These are phyloP conservation scores for Aureobasidium musti DNA, from an alignment of 2,329 filamentous ascomycete genomes.

Conservation along the genomic window DNA sequence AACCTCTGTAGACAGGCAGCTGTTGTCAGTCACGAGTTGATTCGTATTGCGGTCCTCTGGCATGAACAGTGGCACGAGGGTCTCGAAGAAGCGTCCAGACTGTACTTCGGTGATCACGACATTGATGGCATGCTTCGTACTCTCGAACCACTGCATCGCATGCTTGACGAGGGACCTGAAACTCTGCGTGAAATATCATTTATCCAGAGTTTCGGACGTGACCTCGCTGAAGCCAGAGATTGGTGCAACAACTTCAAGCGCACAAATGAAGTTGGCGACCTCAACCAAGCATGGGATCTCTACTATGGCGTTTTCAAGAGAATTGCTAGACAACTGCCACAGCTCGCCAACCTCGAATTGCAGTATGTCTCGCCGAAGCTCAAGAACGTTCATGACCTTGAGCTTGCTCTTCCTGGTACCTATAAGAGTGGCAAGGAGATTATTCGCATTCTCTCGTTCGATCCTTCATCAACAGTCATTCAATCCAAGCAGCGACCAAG, in stretches of 20 bases:
- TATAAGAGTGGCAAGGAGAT: conserved; percentile 80
- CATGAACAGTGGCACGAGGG: conserved; percentile 99
- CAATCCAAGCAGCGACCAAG: conserved; percentile 95
- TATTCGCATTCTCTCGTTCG: conserved; percentile 84
- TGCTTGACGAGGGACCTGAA: conserved; percentile 74
- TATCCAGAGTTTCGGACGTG: conserved; percentile 92
- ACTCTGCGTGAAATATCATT: conserved; percentile 96
- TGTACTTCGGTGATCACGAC: conserved; percentile 98
- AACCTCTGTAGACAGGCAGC: conserved; percentile 93
- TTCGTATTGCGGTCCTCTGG: conserved; percentile 95
- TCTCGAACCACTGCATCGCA: conserved; percentile 84
- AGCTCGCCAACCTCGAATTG: conserved; percentile 88
- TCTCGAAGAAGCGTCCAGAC: conserved; percentile 88
- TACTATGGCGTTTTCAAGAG: conserved; percentile 99
- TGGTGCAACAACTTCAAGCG: conserved; percentile 92
- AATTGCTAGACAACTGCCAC: conserved; percentile 88
- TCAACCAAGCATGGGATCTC: conserved; percentile 98
- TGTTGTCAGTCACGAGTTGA: conserved; percentile 91
- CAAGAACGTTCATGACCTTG: conserved; percentile 79
- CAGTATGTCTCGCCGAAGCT: conserved; percentile 97
- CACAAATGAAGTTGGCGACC: conserved; percentile 86
- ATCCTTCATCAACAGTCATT: conserved; percentile 86
- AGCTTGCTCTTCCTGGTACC: conserved; percentile 92
- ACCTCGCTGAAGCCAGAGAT: conserved; percentile 90
- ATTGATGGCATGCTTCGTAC: conserved; percentile 96